Base-by-base conservation (phyloP, 23 red algal genomes). In the Gracilaria gracilis region DNA sequence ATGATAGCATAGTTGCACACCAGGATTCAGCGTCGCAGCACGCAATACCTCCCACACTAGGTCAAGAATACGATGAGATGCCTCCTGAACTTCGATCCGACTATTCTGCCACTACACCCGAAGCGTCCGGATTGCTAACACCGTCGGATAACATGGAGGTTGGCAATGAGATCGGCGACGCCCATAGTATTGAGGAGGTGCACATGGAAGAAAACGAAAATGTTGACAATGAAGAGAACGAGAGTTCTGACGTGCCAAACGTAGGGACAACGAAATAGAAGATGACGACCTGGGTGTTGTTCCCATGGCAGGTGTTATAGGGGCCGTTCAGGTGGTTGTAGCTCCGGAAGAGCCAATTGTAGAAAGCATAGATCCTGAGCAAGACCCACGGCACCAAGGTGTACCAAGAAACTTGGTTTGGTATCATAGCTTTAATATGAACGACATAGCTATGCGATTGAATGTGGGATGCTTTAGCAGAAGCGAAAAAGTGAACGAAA, bases 401-500 rank as follows among this genome's bases (percentile, higher is more conserved):
- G 71, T 90, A 53, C 74, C 87, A 1, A 47, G 74, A 32, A 90
- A 90, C 51, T 36, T 90, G 27, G 87, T 80, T 15, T 81, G 87
- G 28, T 53, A 90, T 67, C 87, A 90, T 34, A 90, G 49, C 24
- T 90, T 90, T 34, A 79, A 90, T 51, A 66, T 90, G 72, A 53
- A 57, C 13, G 71, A 80, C 61, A 90, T 74, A 21, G 67, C 87
- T 29, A 35, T 90, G 51, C 87, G 87, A 48, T 13, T 90, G 38
- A 70, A 71, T 1, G 71, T 67, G 11, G 87, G 87, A 73, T 46
- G 33, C 32, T 90, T 90, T 55, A 70, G 57, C 37, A 44, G 87
- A 48, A 79, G 64, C 25, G 87, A 90, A 80, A 81, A 51, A 25
- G 37, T 79, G 37, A 44, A 39, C 1, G 76, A 90, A 81, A 47